Base-by-base conservation (phyloP, 345 rosid genomes). In the Cochlearia excelsa region DNA sequence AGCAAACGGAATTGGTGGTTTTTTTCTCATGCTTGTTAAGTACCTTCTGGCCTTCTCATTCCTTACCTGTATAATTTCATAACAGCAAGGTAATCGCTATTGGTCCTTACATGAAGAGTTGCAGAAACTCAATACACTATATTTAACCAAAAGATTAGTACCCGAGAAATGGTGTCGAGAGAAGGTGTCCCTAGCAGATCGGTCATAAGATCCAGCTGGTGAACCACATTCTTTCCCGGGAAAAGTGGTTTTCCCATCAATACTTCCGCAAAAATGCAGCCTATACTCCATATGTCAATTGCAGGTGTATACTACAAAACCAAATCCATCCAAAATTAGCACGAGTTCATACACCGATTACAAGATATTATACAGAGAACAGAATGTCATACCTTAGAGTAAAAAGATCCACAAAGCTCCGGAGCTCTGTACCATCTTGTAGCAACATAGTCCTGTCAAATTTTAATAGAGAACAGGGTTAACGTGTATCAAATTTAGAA, bases 401-500 rank as follows among this genome's bases (percentile, higher is more conserved):
- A 92, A 77, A 92, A 92, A 7, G 98, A 92, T 61, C 98, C 98
- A 74, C 98, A 92, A 6, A 92, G 85, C 81, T 92, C 98, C 26
- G 96, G 98, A 65, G 98, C 96, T 79, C 98, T 83, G 65, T 91
- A 91, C 98, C 98, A 88, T 79, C 98, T 78, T 42, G 98, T 91
- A 66, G 98, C 98, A 66, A 92, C 98, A 77, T 91, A 91, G 53
- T 91, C 98, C 96, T 88, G 76, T 41, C 23, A 16, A 72, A 67
- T 56, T 29, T 42, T 10, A 39, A 54, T 45, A 68, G 53, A 62
- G 40, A 37, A 69, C 0, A 60, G 65, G 28, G 8, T 33, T 46
- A 34, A 59, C 46, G 65, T 62, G 26, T 27, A 53, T 53, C 35
- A 38, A 42, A 27, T 6, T 30, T 63, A 34, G 43, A 53, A 30